Evolutionary conservation across 345 rosid genomes (phyloP).

Genomic region (Brassica cretica): DNA sequence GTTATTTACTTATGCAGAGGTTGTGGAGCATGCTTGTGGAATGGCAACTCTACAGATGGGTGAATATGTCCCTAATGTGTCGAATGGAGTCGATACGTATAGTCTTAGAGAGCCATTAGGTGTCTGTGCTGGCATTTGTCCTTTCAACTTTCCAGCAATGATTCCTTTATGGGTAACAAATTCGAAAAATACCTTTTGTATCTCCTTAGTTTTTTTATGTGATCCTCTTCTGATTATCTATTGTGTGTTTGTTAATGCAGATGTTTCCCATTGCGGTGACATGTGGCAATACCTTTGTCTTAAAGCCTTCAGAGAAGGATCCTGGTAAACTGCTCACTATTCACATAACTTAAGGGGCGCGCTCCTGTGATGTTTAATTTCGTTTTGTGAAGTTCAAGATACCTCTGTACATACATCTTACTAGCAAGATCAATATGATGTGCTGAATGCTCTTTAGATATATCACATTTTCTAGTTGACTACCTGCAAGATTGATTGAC

Average conservation of each 20-base stretch:
- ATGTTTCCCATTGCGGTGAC: slow-evolving; percentile 95
- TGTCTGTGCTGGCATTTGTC: slow-evolving; percentile 97
- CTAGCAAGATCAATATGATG: background rate
- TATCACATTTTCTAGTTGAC: background rate
- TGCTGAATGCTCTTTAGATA: background rate
- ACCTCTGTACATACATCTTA: background rate
- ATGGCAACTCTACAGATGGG: slow-evolving; percentile 97
- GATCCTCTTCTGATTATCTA: background rate
- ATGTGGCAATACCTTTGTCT: slow-evolving; percentile 88
- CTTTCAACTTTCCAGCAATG: slow-evolving; percentile 99
- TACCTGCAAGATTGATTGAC: background rate
- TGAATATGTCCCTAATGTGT: slow-evolving; percentile 84
- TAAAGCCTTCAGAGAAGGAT: slow-evolving; percentile 98
- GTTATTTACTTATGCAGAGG: slow-evolving; percentile 53
- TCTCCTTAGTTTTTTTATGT: background rate
- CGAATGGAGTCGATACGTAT: slow-evolving; percentile 89
- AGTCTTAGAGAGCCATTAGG: slow-evolving; percentile 96
- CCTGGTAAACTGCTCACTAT: slow-evolving; percentile 55
- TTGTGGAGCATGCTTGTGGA: slow-evolving; percentile 98
- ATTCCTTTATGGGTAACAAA: slow-evolving; percentile 90
- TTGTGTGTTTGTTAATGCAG: slow-evolving; percentile 50
- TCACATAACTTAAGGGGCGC: background rate
- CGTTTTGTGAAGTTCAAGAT: background rate
- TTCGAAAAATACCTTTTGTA: background rate
- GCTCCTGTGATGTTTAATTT: background rate